Evolutionary conservation across 1,139 yeast genomes (phyloP).

Genomic region (Nadsonia starkeyi-henricii): DNA sequence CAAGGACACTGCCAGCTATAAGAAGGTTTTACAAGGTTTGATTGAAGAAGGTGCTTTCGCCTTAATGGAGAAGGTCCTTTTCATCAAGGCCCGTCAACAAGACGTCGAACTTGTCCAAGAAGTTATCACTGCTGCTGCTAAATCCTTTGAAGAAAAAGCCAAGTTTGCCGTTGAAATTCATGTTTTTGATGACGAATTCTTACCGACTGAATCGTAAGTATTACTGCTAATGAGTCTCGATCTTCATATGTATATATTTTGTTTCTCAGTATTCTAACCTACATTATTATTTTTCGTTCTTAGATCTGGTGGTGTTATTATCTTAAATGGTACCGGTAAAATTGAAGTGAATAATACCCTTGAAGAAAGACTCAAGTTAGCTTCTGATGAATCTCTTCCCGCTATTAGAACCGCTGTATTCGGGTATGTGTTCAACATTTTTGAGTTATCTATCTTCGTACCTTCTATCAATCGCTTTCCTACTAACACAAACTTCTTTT

Average conservation of each 20-base stretch:
- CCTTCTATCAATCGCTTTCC: too few species aligned
- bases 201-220: constrained; percentile 26
- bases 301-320: constrained; percentile 70
- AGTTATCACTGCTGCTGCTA: constrained; percentile 31
- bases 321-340: constrained; percentile 59
- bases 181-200: constrained; percentile 34
- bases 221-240: background rate
- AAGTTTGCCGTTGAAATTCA: constrained; percentile 17
- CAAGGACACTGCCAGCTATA: constrained; percentile 42
- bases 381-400: constrained; percentile 79
- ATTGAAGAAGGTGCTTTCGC: constrained; percentile 73
- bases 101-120: constrained; percentile 54
- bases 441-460: too few species aligned
- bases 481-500: background rate
- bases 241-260: background rate
- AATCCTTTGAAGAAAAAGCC: constrained; percentile 42
- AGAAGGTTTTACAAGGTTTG: constrained; percentile 56
- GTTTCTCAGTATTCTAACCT: too few species aligned
- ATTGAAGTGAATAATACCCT: constrained; percentile 85
- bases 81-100: constrained; percentile 51
- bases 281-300: background rate
- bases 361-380: constrained; percentile 78
- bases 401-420: constrained; percentile 82
- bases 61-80: constrained; percentile 55
- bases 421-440: constrained; percentile 30